Conservation (phyloP, 306 rosid species). For the Castanea crenata region DNA sequence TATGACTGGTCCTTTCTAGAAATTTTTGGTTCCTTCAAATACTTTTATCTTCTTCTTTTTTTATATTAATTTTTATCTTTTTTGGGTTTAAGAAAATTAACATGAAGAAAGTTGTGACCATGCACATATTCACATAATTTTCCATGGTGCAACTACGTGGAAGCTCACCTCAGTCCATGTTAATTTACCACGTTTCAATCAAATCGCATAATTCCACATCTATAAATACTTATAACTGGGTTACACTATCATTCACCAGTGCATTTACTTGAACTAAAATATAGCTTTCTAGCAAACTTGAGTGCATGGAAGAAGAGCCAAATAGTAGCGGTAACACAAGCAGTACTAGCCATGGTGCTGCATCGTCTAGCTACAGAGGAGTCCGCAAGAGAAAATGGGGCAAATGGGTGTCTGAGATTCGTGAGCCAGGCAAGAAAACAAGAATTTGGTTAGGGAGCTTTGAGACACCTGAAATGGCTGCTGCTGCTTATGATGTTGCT, state of each 20-base stretch:
- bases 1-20: neutral
- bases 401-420: slow-evolving; percentile 94
- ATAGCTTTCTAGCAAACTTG: neutral
- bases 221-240: slow-evolving; percentile 46
- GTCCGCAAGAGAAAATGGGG: slow-evolving; percentile 98
- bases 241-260: slow-evolving; percentile 17
- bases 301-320: slow-evolving; percentile 42
- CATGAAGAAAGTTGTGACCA: neutral
- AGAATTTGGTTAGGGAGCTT: slow-evolving; percentile 91
- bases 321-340: neutral
- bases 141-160: slow-evolving; percentile 48
- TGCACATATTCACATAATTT: neutral
- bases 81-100: neutral
- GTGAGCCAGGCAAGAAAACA: slow-evolving; percentile 81
- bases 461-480: slow-evolving; percentile 80
- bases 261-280: neutral
- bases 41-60: neutral
- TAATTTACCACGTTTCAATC: slow-evolving; percentile 22
- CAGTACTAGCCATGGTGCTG: slow-evolving; percentile 28
- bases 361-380: slow-evolving; percentile 69
- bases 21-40: neutral
- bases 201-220: slow-evolving; percentile 23
- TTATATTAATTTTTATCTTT: too few species aligned
- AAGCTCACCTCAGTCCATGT: slow-evolving; percentile 29
- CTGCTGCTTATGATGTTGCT: slow-evolving; percentile 86